These are phyloP conservation scores for Mycosphaerelloides madeirae DNA, from an alignment of 2,329 filamentous ascomycete genomes.

Conservation along the genomic window DNA sequence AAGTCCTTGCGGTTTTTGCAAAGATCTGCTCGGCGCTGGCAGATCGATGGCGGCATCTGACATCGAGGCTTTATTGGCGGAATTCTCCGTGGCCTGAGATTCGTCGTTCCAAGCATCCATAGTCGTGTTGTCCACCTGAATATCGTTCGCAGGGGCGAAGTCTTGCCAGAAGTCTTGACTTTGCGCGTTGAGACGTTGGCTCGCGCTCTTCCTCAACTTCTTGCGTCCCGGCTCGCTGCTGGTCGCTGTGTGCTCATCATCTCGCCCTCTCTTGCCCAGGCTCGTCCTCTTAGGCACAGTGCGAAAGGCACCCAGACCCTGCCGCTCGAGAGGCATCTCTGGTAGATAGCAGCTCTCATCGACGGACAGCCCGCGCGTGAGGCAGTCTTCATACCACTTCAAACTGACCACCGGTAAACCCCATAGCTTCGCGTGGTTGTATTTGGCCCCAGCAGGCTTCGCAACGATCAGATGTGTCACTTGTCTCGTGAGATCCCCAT, in stretches of 20 bases:
- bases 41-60: not conserved
- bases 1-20: slow-evolving; percentile 17
- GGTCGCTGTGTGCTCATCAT: slow-evolving; percentile 27
- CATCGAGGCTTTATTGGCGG: slow-evolving; percentile 3
- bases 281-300: slow-evolving; percentile 36
- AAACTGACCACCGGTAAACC: slow-evolving; percentile 70
- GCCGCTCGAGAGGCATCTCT: slow-evolving; percentile 60
- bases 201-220: slow-evolving; percentile 83
- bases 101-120: slow-evolving; percentile 25
- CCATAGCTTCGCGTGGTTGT: slow-evolving; percentile 81
- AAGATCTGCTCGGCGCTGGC: slow-evolving; percentile 1
- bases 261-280: slow-evolving; percentile 57
- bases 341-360: slow-evolving; percentile 85
- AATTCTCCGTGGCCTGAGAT: slow-evolving; percentile 5
- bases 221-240: slow-evolving; percentile 51
- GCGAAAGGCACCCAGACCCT: slow-evolving; percentile 67
- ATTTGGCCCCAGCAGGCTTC: slow-evolving; percentile 80
- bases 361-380: slow-evolving; percentile 82
- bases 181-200: slow-evolving; percentile 74
- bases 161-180: slow-evolving; percentile 85
- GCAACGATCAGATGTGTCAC: slow-evolving; percentile 85
- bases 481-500: slow-evolving; percentile 76
- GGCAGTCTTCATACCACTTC: slow-evolving; percentile 80
- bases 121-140: slow-evolving; percentile 17
- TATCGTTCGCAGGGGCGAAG: slow-evolving; percentile 54